Percentiles rank a stretch among this genome's conserved stretches.
Evolutionary conservation across 2,329 filamentous ascomycete species (phyloP).

Genomic region (Xylariaceae sp.): DNA sequence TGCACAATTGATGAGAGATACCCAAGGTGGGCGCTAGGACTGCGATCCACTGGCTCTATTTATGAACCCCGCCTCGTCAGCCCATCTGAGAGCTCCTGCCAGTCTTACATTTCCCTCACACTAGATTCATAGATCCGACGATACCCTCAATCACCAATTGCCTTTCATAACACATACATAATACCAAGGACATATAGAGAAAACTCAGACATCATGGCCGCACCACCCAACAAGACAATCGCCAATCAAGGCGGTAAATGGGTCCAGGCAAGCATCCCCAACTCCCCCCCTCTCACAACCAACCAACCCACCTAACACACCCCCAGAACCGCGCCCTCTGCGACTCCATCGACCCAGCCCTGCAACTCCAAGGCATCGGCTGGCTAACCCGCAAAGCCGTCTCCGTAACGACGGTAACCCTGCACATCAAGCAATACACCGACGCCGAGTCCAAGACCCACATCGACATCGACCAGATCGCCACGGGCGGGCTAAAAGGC

Average conservation of each 20-base stretch:
- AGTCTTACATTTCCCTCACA: too few relatives aligned
- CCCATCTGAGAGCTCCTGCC: too few relatives aligned
- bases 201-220: constrained; percentile 56
- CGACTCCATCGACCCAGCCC: constrained; percentile 64
- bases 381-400: constrained; percentile 74
- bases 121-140: too few relatives aligned
- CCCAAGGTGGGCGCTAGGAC: too few relatives aligned
- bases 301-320: not conserved
- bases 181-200: not conserved
- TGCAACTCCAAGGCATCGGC: constrained; percentile 69
- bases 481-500: constrained; percentile 68
- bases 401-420: constrained; percentile 64
- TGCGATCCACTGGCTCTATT: too few relatives aligned
- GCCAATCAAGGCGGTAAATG: constrained; percentile 68
- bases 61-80: too few relatives aligned
- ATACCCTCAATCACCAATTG: too few relatives aligned
- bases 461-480: constrained; percentile 70
- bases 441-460: constrained; percentile 47
- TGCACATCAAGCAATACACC: constrained; percentile 58
- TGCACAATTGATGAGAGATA: too few relatives aligned
- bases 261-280: constrained; percentile 56
- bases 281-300: not conserved
- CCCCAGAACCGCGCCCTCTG: constrained; percentile 72
- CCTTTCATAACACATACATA: too few relatives aligned
- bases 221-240: constrained; percentile 64